Evolutionary conservation across 805 yeast genomes (phyloP).

Genomic region (Ogataea zsoltii): DNA sequence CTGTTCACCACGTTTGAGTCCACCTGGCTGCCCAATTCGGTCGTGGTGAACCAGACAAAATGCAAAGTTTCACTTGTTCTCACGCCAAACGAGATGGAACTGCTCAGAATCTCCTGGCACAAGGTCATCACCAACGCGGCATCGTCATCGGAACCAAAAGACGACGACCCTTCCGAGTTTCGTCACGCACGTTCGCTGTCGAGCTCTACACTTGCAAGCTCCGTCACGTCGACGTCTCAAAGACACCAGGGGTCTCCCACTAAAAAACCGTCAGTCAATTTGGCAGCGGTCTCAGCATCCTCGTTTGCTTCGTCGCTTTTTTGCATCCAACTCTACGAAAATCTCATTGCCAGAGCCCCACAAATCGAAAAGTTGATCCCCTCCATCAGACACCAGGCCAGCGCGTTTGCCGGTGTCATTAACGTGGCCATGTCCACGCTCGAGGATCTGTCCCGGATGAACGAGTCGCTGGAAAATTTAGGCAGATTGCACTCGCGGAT

Average conservation of each 20-base stretch:
- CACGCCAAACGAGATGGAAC: conserved; percentile 41
- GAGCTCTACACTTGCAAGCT: neutral
- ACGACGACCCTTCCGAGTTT: neutral
- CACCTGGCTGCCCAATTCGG: conserved; percentile 36
- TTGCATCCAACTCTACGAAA: conserved; percentile 75
- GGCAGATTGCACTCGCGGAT: conserved; percentile 79
- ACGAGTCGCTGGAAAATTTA: conserved; percentile 58
- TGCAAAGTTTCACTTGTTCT: conserved; percentile 28
- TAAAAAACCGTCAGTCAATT: neutral
- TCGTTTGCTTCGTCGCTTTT: conserved; percentile 60
- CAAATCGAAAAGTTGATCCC: conserved; percentile 67
- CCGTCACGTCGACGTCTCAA: neutral
- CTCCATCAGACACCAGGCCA: conserved; percentile 74
- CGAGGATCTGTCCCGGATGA: conserved; percentile 57
- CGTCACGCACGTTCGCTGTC: neutral
- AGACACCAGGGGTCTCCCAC: neutral
- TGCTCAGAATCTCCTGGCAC: conserved; percentile 49
- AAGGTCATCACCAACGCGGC: conserved; percentile 32
- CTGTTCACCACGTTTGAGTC: conserved; percentile 30
- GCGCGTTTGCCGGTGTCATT: conserved; percentile 76
- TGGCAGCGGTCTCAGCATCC: conserved; percentile 8
- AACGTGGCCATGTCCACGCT: conserved; percentile 65
- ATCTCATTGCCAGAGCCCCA: conserved; percentile 61
- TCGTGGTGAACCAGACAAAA: conserved; percentile 28
- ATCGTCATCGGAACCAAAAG: neutral